These are phyloP conservation scores for Mycena capillaripes DNA, from an alignment of 768 basidiomycete species.

Conservation along the genomic window DNA sequence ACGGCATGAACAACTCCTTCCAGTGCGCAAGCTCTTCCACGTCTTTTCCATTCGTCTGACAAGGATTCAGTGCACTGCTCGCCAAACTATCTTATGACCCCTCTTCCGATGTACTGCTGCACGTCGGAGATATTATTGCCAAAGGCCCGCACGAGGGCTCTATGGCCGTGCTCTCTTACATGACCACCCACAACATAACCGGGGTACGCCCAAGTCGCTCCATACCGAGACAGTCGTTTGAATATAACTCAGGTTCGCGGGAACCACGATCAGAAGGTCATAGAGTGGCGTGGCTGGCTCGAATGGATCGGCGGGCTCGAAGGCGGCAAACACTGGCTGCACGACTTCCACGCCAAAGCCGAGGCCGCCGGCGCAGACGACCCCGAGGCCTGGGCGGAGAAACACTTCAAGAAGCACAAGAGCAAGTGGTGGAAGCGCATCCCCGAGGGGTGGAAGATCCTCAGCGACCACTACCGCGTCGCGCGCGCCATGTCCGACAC, in stretches of 20 bases:
- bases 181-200: slow-evolving; percentile 72
- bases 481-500: slow-evolving; percentile 74
- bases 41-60: not conserved
- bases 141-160: slow-evolving; percentile 77
- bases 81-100: slow-evolving; percentile 71
- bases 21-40: slow-evolving; percentile 58
- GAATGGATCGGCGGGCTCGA: slow-evolving; percentile 75
- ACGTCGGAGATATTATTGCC: slow-evolving; percentile 86
- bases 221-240: not conserved
- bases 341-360: slow-evolving; percentile 54
- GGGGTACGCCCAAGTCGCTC: slow-evolving; percentile 65
- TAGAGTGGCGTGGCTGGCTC: slow-evolving; percentile 93
- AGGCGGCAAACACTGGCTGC: slow-evolving; percentile 70
- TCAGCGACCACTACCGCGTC: slow-evolving; percentile 82
- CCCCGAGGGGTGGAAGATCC: slow-evolving; percentile 81
- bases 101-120: slow-evolving; percentile 76
- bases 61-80: slow-evolving; percentile 70
- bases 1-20: slow-evolving; percentile 82
- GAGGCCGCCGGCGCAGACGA: slow-evolving; percentile 49
- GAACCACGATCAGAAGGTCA: slow-evolving; percentile 93
- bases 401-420: slow-evolving; percentile 44
- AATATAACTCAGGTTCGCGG: slow-evolving; percentile 61
- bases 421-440: slow-evolving; percentile 63
- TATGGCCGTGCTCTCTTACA: slow-evolving; percentile 71
- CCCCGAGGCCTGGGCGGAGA: slow-evolving; percentile 57